Percentiles rank a stretch among this genome's conserved stretches.
These are phyloP conservation scores for Colletotrichum musae DNA, from an alignment of 2,329 filamentous ascomycete genomes.

Conservation along the genomic window DNA sequence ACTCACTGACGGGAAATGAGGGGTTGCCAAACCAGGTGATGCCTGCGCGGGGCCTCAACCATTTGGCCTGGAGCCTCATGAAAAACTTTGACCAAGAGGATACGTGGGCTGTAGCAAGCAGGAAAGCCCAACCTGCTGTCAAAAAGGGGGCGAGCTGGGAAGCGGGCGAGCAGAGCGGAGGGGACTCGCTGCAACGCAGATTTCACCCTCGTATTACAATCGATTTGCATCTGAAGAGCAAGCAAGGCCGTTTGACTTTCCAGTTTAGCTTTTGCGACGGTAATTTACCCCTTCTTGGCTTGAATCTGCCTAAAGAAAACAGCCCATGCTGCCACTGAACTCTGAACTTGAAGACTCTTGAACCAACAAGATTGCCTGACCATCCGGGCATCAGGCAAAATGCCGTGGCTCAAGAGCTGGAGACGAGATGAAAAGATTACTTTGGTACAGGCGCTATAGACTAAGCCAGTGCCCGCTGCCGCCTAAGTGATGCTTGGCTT, in stretches of 20 bases:
- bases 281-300: constrained; percentile 21
- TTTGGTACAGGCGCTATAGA: neutral
- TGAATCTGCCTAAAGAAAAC: constrained; percentile 1
- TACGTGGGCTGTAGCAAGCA: neutral
- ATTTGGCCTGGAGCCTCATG: constrained; percentile 27
- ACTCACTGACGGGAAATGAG: constrained; percentile 38
- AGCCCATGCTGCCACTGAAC: constrained; percentile 17
- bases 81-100: constrained; percentile 29
- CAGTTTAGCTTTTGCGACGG: neutral
- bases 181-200: neutral
- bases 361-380: constrained; percentile 4
- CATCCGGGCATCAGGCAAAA: constrained; percentile 13
- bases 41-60: constrained; percentile 26
- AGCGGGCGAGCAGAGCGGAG: neutral
- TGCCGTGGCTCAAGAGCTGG: neutral
- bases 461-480: too few relatives aligned
- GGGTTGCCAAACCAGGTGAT: constrained; percentile 31
- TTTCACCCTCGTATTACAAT: neutral
- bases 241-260: constrained; percentile 2
- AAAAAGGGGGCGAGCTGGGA: neutral
- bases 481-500: neutral
- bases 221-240: neutral
- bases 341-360: constrained; percentile 3
- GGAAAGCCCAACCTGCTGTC: neutral
- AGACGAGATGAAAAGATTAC: too few relatives aligned